Base-by-base conservation (phyloP, 495 filamentous ascomycete species). In the Neurospora sp. region DNA sequence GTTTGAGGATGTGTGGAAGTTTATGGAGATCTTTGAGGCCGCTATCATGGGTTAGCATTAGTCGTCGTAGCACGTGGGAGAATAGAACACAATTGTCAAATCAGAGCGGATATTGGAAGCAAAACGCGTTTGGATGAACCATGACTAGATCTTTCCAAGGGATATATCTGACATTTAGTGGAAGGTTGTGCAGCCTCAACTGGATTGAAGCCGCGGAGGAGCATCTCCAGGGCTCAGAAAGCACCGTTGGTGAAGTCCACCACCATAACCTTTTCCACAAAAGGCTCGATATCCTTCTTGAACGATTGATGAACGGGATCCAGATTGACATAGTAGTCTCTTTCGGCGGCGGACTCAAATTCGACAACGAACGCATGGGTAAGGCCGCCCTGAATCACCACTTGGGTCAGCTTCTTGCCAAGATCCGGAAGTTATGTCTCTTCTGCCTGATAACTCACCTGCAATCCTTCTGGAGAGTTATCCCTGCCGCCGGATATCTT, bases 1-100 rank as follows among this genome's bases (percentile, higher is more conserved):
- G 0, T 97, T 91, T 79, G 78, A 80, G 69, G 95, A 98, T 75
- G 91, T 93, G n/a, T 92, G 89, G 85, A 79, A 85, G 17, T 98
- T 97, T 83, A 89, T 89, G 37, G 80, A 87, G 69, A 87, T 84
- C 21, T 87, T 92, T 71, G 77, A 78, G 62, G 71, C 72, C 17
- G 90, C 86, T 36, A 75, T 90, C n/a, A 66, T 28, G 28, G 54
- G 54, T 34, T 66, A 66, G 54, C 28, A 28, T 66, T 28, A 21
- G 48, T 39, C 28, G 39, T 38, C 28, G 39, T 38, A 70, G 69
- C 69, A 37, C n/a, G 5, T 70, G 39, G 39, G 34, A 70, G 69
- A 39, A 39, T 70, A 15, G 19, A 70, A 62, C 7, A 9, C 13
- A 62, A 62, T 62, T 8, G 13, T 19, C 54, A 62, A 34, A 28